Conservation (phyloP, 2,329 filamentous ascomycete species). For the Curvularia verruculosa region DNA sequence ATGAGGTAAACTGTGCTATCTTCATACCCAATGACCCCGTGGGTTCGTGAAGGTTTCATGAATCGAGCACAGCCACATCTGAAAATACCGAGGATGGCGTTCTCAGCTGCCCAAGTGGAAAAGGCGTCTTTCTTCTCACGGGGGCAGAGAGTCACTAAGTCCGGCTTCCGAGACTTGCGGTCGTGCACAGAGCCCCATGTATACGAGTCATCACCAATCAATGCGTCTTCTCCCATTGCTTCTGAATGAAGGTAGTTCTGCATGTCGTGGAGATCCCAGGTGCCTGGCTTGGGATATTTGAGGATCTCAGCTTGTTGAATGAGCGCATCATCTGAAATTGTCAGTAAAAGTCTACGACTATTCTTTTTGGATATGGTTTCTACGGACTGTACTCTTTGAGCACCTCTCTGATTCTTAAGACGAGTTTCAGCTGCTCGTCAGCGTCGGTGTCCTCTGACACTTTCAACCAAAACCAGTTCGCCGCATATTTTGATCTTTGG, state of each 20-base stretch:
- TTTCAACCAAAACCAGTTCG: neutral
- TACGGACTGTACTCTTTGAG: slow-evolving; percentile 4
- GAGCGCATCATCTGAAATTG: neutral
- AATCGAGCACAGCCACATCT: neutral
- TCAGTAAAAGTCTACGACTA: neutral
- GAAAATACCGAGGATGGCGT: neutral
- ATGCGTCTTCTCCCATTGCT: neutral
- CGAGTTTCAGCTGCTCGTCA: neutral
- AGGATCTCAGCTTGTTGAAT: slow-evolving; percentile 1
- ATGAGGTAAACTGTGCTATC: neutral
- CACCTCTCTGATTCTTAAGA: neutral
- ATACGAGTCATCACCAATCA: neutral
- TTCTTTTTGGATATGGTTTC: neutral
- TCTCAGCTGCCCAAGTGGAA: slow-evolving; percentile 1
- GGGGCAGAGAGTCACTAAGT: neutral
- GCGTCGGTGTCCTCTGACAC: neutral
- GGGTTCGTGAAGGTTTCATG: neutral
- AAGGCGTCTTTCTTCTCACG: slow-evolving; percentile 3
- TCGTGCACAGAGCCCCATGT: neutral
- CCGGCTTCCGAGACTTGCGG: neutral
- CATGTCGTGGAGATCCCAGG: slow-evolving; percentile 1
- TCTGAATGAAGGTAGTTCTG: neutral
- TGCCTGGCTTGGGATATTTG: neutral
- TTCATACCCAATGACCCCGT: neutral
- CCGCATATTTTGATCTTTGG: neutral